Percentiles rank a stretch among this genome's conserved stretches.
Conservation (phyloP, 352 stramenopile genomes). For the Globisporangium cederbergense region DNA sequence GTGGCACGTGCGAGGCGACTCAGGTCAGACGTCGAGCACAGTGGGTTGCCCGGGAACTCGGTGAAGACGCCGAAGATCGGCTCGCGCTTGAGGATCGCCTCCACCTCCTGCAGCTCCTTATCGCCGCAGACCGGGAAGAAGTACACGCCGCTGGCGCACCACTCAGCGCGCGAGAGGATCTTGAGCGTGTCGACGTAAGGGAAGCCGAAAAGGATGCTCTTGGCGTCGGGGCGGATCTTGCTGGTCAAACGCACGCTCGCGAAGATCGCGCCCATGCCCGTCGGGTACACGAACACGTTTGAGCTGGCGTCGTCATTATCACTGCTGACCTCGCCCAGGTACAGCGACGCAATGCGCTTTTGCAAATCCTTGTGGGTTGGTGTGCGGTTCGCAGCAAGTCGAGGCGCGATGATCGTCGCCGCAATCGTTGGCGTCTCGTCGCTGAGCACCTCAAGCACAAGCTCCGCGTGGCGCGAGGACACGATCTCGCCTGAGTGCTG, state of each 20-base stretch:
- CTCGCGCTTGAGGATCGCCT: slow-evolving; percentile 65
- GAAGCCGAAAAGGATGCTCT: slow-evolving; percentile 91
- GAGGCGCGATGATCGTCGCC: background rate
- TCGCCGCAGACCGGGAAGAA: slow-evolving; percentile 88
- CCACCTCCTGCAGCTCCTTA: slow-evolving; percentile 51
- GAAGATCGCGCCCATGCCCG: slow-evolving; percentile 89
- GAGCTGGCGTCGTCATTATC: background rate
- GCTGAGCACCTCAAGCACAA: slow-evolving; percentile 50
- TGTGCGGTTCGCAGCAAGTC: slow-evolving; percentile 20
- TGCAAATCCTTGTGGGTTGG: slow-evolving; percentile 35
- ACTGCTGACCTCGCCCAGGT: slow-evolving; percentile 26
- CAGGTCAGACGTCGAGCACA: slow-evolving; percentile 86
- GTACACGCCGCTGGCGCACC: slow-evolving; percentile 77
- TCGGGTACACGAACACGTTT: slow-evolving; percentile 80
- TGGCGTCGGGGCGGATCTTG: slow-evolving; percentile 30
- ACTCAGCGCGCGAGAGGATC: slow-evolving; percentile 85
- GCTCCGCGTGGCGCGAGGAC: slow-evolving; percentile 78
- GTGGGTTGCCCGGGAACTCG: slow-evolving; percentile 92
- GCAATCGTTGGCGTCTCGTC: slow-evolving; percentile 6
- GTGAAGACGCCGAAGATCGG: slow-evolving; percentile 88
- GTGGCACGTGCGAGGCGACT: slow-evolving; percentile 75
- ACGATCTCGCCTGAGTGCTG: slow-evolving; percentile 93
- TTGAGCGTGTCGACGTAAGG: slow-evolving; percentile 94
- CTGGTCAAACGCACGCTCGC: slow-evolving; percentile 71
- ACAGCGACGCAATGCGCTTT: slow-evolving; percentile 51